Conservation (phyloP, 768 basidiomycete genomes). For the Amanita thiersii region DNA sequence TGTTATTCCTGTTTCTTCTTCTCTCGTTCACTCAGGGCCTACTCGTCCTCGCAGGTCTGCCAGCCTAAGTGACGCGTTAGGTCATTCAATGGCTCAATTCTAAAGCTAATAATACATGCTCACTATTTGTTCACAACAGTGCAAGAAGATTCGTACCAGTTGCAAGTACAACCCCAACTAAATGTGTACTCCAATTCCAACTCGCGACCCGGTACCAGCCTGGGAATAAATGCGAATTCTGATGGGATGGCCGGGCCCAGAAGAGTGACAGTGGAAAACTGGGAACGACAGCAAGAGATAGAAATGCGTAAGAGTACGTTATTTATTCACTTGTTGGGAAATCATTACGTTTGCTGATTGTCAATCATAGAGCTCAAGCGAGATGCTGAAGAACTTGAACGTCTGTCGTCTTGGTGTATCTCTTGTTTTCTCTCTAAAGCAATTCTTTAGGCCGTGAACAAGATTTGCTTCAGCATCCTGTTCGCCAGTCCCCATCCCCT, state of each 20-base stretch:
- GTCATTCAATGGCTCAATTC: slow-evolving; percentile 20
- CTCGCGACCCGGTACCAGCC: slow-evolving; percentile 28
- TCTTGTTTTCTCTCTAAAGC: slow-evolving; percentile 9
- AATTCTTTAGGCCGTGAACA: slow-evolving; percentile 17
- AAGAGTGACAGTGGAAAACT: slow-evolving; percentile 28
- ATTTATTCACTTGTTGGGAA: slow-evolving; percentile 5
- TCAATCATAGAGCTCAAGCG: slow-evolving; percentile 24
- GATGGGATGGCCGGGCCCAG: slow-evolving; percentile 25
- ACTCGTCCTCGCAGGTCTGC: slow-evolving; percentile 69
- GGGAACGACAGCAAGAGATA: slow-evolving; percentile 27
- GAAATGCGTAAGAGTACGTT: slow-evolving; percentile 39
- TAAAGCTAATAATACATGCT: slow-evolving; percentile 5
- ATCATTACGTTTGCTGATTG: not conserved
- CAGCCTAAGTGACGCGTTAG: slow-evolving; percentile 61
- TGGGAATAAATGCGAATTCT: slow-evolving; percentile 19
- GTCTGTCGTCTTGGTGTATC: slow-evolving; percentile 20
- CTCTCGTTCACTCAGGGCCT: slow-evolving; percentile 30
- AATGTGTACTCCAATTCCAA: slow-evolving; percentile 17
- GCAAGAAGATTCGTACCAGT: slow-evolving; percentile 27
- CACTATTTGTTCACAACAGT: slow-evolving; percentile 15
- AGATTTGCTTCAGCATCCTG: slow-evolving; percentile 17
- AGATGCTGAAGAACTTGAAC: slow-evolving; percentile 32
- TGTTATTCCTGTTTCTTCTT: slow-evolving; percentile 15
- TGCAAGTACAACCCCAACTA: slow-evolving; percentile 27
- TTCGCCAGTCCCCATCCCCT: slow-evolving; percentile 48